These are phyloP conservation scores for Scolecobasidium constrictum DNA, from an alignment of 2,329 filamentous ascomycete genomes.

Conservation along the genomic window DNA sequence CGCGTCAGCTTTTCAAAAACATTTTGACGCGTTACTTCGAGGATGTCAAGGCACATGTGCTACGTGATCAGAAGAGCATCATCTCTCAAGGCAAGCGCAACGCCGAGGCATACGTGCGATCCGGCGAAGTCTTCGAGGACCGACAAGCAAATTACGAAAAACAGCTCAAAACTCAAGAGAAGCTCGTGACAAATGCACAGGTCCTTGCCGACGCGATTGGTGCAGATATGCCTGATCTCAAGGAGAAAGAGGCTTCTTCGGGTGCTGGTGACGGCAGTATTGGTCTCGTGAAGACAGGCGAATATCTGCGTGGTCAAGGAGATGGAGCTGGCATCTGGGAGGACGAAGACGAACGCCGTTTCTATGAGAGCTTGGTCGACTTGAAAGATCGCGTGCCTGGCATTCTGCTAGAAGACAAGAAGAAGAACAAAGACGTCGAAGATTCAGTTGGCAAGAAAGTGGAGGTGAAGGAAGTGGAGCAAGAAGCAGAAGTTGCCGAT, in stretches of 20 bases:
- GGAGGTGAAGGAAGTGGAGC: conserved; percentile 37
- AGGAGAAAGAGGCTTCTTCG: conserved; percentile 65
- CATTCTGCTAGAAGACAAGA: conserved; percentile 84
- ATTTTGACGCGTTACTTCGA: conserved; percentile 84
- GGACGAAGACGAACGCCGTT: conserved; percentile 93
- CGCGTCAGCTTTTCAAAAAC: conserved; percentile 77
- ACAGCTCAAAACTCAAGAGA: conserved; percentile 83
- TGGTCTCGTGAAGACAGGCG: conserved; percentile 84
- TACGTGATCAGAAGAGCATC: conserved; percentile 87
- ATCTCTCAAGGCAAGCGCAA: conserved; percentile 83
- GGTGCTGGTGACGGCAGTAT: conserved; percentile 64
- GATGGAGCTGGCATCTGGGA: conserved; percentile 96
- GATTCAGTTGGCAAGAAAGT: conserved; percentile 72
- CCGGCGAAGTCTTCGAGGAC: conserved; percentile 95
- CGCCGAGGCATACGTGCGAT: conserved; percentile 96
- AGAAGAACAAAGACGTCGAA: conserved; percentile 88
- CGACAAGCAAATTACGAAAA: conserved; percentile 94
- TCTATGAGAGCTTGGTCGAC: conserved; percentile 95
- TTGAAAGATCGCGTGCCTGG: conserved; percentile 91
- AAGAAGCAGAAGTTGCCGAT: conserved; percentile 35
- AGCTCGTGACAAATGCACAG: conserved; percentile 81
- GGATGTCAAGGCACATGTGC: conserved; percentile 77
- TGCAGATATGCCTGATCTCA: conserved; percentile 86
- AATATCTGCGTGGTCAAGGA: conserved; percentile 81
- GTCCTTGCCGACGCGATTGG: conserved; percentile 80